Evolutionary conservation across 495 filamentous ascomycete species (phyloP).

Genomic region (Aspergillus sclerotioniger): DNA sequence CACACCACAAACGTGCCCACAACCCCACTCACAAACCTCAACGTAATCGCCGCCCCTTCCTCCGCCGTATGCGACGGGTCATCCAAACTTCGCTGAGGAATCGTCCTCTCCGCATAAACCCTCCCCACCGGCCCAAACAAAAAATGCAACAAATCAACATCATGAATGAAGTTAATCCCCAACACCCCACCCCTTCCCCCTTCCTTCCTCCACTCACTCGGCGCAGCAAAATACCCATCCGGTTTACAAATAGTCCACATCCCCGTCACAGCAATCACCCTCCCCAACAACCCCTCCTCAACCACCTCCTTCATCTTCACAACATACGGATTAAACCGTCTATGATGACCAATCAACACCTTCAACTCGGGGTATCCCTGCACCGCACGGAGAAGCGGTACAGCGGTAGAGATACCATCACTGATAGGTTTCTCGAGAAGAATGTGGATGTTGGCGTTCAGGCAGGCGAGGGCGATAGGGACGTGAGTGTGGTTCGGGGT

Average conservation of each 20-base stretch:
- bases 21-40: conserved; percentile 55
- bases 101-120: conserved; percentile 49
- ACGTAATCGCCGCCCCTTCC: conserved; percentile 55
- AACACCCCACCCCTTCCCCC: conserved; percentile 44
- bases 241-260: conserved; percentile 56
- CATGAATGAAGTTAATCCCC: conserved; percentile 60
- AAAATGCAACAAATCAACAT: conserved; percentile 58
- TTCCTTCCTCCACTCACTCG: conserved; percentile 47
- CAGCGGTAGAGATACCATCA: conserved; percentile 41
- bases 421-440: conserved; percentile 60
- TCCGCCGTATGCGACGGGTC: conserved; percentile 42
- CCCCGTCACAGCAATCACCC: conserved; percentile 57
- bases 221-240: conserved; percentile 46
- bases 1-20: conserved; percentile 58
- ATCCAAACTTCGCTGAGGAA: conserved; percentile 34
- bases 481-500: conserved; percentile 61
- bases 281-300: too few relatives aligned
- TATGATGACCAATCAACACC: conserved; percentile 58
- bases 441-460: conserved; percentile 49
- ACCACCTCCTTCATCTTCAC: too few relatives aligned
- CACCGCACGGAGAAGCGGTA: conserved; percentile 28
- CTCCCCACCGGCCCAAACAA: conserved; percentile 53
- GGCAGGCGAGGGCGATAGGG: conserved; percentile 46
- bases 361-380: conserved; percentile 32
- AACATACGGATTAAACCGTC: conserved; percentile 59